Evolutionary conservation across 2,329 filamentous ascomycete genomes (phyloP).

Genomic region (Fusarium sp.): DNA sequence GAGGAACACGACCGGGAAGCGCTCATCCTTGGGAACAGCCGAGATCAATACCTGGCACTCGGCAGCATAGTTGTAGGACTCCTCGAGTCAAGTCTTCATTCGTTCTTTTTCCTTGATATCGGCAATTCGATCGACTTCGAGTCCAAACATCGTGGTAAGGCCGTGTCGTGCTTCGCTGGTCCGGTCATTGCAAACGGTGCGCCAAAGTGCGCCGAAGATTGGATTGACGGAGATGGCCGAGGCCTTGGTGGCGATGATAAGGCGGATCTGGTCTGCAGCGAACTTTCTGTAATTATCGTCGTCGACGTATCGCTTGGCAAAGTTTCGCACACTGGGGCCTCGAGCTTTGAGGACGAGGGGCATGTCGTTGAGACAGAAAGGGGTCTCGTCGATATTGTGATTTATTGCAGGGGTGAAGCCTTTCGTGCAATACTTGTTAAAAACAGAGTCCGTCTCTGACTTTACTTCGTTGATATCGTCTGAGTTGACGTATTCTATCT

Average conservation of each 20-base stretch:
- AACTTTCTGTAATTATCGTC: constrained; percentile 57
- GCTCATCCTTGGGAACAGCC: constrained; percentile 55
- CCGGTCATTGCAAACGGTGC: constrained; percentile 64
- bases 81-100: constrained; percentile 65
- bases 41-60: constrained; percentile 60
- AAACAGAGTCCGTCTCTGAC: constrained; percentile 1
- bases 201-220: constrained; percentile 66
- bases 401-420: not conserved
- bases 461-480: constrained; percentile 29
- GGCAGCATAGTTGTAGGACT: constrained; percentile 64
- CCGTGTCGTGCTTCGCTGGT: constrained; percentile 57
- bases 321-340: constrained; percentile 51
- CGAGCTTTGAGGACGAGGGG: constrained; percentile 44
- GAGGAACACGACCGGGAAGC: constrained; percentile 64
- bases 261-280: constrained; percentile 57
- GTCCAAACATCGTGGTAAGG: constrained; percentile 60
- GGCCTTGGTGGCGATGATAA: constrained; percentile 62
- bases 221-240: constrained; percentile 63
- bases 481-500: constrained; percentile 29
- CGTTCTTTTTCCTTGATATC: constrained; percentile 53
- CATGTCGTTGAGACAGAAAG: constrained; percentile 44
- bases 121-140: constrained; percentile 55
- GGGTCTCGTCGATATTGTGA: constrained; percentile 19
- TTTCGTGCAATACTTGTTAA: constrained; percentile 14
- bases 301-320: constrained; percentile 57